Conservation (phyloP, 106 monocot genomes). For the Cymbidium sinense region DNA sequence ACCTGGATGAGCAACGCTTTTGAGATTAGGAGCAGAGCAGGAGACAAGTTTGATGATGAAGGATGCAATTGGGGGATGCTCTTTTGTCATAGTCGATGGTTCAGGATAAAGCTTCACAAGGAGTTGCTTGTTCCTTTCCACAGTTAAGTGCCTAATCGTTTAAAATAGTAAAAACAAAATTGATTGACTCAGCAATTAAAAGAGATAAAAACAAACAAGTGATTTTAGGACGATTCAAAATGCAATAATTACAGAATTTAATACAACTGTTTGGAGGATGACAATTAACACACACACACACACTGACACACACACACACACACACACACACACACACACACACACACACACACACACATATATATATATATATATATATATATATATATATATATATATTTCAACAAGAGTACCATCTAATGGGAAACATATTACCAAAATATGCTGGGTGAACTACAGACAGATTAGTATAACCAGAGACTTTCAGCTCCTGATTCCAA, state of each 20-base stretch:
- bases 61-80: constrained; percentile 78
- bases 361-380: no score
- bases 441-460: background rate
- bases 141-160: constrained; percentile 53
- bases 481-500: background rate
- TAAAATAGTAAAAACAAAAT: background rate
- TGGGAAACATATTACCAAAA: background rate
- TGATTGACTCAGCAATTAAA: background rate
- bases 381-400: no score
- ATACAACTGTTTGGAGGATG: no score
- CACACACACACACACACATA: no score
- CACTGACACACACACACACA: no score
- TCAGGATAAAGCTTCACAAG: constrained; percentile 79
- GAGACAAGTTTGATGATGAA: constrained; percentile 71
- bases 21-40: constrained; percentile 36
- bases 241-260: no score
- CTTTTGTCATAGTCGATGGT: constrained; percentile 48
- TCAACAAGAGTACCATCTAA: background rate
- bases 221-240: background rate
- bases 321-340: no score
- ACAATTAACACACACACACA: background rate
- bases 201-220: background rate
- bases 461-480: background rate
- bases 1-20: constrained; percentile 79
- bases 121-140: constrained; percentile 79